Conservation (phyloP, 768 basidiomycete genomes). For the Sporobolomyces roseus region DNA sequence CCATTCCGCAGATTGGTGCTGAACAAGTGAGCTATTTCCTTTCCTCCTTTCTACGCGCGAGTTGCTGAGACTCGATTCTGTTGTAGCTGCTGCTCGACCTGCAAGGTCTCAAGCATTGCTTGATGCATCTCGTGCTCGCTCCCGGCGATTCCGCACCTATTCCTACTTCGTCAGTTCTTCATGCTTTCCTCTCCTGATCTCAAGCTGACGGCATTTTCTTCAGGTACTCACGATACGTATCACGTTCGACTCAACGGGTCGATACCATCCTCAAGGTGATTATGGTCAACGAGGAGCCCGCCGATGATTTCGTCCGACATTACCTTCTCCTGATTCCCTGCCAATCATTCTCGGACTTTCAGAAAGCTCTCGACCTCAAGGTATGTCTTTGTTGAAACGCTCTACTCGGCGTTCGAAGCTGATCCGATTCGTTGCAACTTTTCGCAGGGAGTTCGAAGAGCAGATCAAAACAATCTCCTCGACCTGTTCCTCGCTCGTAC, state of each 20-base stretch:
- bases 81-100: constrained; percentile 80
- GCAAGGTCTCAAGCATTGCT: constrained; percentile 74
- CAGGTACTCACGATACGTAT: constrained; percentile 78
- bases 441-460: constrained; percentile 71
- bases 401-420: no score
- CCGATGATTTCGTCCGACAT: constrained; percentile 90
- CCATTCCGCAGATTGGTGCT: constrained; percentile 85
- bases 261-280: constrained; percentile 95
- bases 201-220: neutral
- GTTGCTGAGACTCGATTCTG: neutral
- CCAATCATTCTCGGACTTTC: constrained; percentile 93
- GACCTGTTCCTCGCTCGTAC: constrained; percentile 90
- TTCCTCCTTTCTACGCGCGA: neutral
- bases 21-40: constrained; percentile 66
- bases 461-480: constrained; percentile 79
- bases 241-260: constrained; percentile 71
- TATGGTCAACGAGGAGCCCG: constrained; percentile 88
- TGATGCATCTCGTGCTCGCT: constrained; percentile 66
- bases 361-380: constrained; percentile 65
- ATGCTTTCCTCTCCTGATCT: constrained; percentile 25
- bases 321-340: constrained; percentile 93
- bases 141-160: constrained; percentile 40
- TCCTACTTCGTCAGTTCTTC: constrained; percentile 44
- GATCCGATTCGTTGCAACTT: neutral
- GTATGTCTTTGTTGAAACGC: constrained; percentile 3